Base-by-base conservation (phyloP, 2,329 filamentous ascomycete species). In the Scolecobasidium constrictum region DNA sequence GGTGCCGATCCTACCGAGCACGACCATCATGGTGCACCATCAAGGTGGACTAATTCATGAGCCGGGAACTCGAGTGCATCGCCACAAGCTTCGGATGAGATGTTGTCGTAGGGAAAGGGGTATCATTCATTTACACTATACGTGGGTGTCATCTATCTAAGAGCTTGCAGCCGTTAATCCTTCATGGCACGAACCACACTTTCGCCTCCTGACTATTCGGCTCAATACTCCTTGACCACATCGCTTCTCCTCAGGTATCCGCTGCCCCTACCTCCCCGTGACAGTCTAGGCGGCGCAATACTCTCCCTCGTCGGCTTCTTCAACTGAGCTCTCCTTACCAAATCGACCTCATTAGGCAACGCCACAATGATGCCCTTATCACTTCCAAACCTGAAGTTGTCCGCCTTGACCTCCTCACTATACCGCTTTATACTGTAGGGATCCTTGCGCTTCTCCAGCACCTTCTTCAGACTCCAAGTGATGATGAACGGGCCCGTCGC, bases 341-440 rank as follows among this genome's bases (percentile, higher is more conserved):
- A 96, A 63, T 95, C 93, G 52, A 98, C 92, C 61, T 96, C 88
- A 58, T 98, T 94, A 2, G 92, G 88, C 49, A 98, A 68, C 1
- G 92, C 92, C 26, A 98, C 90, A 55, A 98, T 94, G 54, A 98
- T 86, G 55, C 95, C 95, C 75, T 94, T 94, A 63, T 98, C 92
- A 4, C 82, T 88, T 37, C 90, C 90, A 56, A 87, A 98, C 55
- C 92, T 87, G 78, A 98, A 98, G 61, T 98, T 94, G 61, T 98
- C 92, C 3, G 92, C 92, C 71, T 93, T 95, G 57, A 98, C 87
- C 49, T 94, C 83, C 55, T 98, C 92, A 1, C 78, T 75, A 59
- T 98, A 98, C 13, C 92, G 82, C 72, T 96, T 95, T 72, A 98
- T 96, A 52, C 81, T 84, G 67, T 98, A 98, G 0, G 90, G 83